These are phyloP conservation scores for Candolleomyces aberdarensis DNA, from an alignment of 768 basidiomycete species.

Conservation along the genomic window DNA sequence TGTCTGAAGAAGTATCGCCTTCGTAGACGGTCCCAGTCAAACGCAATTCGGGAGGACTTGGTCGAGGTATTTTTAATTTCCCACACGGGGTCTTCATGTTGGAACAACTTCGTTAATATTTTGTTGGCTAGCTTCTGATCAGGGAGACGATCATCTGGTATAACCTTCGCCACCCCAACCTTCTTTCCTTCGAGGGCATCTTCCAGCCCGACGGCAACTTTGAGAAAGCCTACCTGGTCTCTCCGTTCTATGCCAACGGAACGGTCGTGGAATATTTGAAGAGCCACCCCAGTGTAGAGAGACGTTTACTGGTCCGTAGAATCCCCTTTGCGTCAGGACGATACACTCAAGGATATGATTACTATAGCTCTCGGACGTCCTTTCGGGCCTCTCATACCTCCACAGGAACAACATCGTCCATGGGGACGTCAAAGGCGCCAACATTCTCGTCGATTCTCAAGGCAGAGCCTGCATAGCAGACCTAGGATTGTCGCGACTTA, in stretches of 20 bases:
- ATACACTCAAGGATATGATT: not conserved
- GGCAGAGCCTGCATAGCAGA: not conserved
- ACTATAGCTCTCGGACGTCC: constrained; percentile 8
- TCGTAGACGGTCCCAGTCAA: not conserved
- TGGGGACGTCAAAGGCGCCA: constrained; percentile 10
- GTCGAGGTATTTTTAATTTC: not conserved
- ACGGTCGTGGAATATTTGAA: not conserved
- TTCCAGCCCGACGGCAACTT: not conserved
- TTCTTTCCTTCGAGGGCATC: not conserved
- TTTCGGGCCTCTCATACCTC: constrained; percentile 8
- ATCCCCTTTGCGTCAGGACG: not conserved
- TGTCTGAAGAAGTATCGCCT: not conserved
- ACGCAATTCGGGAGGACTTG: not conserved
- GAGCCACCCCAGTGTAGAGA: not conserved
- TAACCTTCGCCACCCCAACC: not conserved
- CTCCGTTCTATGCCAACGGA: not conserved
- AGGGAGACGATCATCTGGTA: not conserved
- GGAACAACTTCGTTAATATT: not conserved
- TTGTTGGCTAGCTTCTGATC: not conserved
- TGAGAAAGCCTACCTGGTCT: not conserved
- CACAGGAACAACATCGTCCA: constrained; percentile 10
- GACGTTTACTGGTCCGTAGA: not conserved
- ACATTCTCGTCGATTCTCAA: not conserved
- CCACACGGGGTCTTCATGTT: not conserved
- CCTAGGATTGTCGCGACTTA: not conserved